phyloP scores from a whole-genome alignment of 257 asterid genomes.

The Ilex aquifolium region DNA sequence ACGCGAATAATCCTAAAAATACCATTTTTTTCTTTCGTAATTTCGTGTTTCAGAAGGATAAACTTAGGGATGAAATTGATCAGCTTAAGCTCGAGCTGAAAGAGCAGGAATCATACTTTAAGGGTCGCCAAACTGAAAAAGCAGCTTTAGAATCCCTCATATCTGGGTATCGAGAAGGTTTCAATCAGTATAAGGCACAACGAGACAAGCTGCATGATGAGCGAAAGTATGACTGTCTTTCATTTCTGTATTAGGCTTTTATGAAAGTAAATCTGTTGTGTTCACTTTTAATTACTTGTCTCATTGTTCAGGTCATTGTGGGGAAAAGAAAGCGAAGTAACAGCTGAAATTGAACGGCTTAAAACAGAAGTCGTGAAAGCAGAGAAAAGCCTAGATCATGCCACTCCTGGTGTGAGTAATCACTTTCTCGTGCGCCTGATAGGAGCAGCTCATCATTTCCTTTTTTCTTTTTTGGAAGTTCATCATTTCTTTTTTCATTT shows the following conservation, averaged over 20 bases:
- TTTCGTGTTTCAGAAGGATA: slow-evolving; percentile 52
- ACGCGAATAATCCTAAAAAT: slow-evolving; percentile 3
- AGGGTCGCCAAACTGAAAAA: slow-evolving; percentile 62
- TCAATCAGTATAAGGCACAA: slow-evolving; percentile 55
- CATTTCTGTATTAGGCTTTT: slow-evolving; percentile 12
- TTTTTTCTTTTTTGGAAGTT: no score
- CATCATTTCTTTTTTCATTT: no score
- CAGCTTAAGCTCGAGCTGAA: slow-evolving; percentile 64
- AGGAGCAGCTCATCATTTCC: no score
- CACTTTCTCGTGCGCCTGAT: not conserved
- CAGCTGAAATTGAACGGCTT: slow-evolving; percentile 75
- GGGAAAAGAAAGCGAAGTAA: slow-evolving; percentile 70
- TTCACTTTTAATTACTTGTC: no score
- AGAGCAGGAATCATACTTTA: slow-evolving; percentile 61
- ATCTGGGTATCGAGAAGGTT: slow-evolving; percentile 73
- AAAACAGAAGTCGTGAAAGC: slow-evolving; percentile 86
- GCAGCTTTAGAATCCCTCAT: slow-evolving; percentile 50
- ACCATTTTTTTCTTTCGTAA: slow-evolving; percentile 6
- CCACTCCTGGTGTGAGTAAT: slow-evolving; percentile 92
- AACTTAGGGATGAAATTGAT: slow-evolving; percentile 70
- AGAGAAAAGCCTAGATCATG: slow-evolving; percentile 93
- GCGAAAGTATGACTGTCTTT: slow-evolving; percentile 61
- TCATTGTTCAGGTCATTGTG: slow-evolving; percentile 63
- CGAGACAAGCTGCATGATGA: slow-evolving; percentile 81
- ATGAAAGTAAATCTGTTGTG: not conserved